Evolutionary conservation across 1,139 yeast genomes (phyloP).

Genomic region (Candida pseudoviswanathii): DNA sequence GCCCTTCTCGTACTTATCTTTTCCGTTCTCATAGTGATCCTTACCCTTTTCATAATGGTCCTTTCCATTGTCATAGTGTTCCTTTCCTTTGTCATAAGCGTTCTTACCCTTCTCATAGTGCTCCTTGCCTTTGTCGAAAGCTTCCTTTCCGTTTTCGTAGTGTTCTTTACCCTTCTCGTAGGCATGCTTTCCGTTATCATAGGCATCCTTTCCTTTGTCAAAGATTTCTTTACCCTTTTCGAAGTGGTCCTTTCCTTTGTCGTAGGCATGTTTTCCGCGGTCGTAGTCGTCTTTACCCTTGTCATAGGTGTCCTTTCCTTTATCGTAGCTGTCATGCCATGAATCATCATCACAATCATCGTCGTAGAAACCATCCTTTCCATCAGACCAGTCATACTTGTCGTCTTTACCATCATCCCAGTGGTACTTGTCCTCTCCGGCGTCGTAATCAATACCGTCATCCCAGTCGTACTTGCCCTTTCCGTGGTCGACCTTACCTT

Average conservation of each 20-base stretch:
- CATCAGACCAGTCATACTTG: background rate
- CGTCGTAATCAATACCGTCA: background rate
- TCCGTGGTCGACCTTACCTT: background rate
- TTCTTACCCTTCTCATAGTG: background rate
- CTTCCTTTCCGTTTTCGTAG: background rate
- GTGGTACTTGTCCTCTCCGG: background rate
- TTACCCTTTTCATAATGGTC: slow-evolving; percentile 2
- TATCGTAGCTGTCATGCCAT: background rate
- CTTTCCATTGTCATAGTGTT: slow-evolving; percentile 3
- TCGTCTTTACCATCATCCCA: too few species aligned
- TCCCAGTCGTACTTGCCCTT: background rate
- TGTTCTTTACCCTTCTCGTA: background rate
- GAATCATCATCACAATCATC: background rate
- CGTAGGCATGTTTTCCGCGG: background rate
- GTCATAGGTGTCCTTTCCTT: background rate
- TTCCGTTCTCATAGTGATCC: slow-evolving; percentile 10
- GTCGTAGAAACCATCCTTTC: background rate
- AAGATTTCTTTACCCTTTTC: background rate
- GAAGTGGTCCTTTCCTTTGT: background rate
- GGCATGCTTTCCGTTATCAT: background rate
- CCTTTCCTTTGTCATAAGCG: background rate
- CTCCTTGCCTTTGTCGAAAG: slow-evolving; percentile 12
- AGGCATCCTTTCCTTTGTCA: background rate
- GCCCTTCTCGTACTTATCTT: background rate
- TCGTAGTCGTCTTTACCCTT: background rate